These are phyloP conservation scores for Cinchona pubescens DNA, from an alignment of 257 asterid species.

Conservation along the genomic window DNA sequence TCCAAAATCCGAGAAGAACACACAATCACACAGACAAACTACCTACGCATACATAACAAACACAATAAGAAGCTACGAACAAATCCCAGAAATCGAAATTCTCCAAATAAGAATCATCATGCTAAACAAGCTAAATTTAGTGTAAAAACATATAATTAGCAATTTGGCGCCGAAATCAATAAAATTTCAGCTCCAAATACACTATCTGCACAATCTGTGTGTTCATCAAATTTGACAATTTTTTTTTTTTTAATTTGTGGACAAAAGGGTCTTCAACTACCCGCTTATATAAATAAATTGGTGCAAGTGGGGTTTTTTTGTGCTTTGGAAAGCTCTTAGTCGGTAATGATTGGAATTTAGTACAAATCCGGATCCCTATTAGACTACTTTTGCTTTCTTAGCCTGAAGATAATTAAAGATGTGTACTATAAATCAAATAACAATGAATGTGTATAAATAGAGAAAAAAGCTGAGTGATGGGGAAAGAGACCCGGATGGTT, in stretches of 20 bases:
- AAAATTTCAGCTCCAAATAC: neutral
- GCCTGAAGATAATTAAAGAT: neutral
- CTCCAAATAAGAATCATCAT: neutral
- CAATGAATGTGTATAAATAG: neutral
- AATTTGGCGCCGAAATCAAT: neutral
- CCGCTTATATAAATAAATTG: too few relatives aligned
- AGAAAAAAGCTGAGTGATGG: neutral
- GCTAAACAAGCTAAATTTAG: neutral
- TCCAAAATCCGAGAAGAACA: neutral
- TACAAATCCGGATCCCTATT: neutral
- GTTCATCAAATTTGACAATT: neutral
- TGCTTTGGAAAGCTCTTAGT: too few relatives aligned
- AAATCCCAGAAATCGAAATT: neutral
- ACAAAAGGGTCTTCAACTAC: too few relatives aligned
- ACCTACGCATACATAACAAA: neutral
- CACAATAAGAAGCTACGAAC: neutral
- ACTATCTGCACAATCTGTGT: neutral
- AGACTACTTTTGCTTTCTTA: neutral
- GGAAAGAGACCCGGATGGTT: conserved; percentile 80
- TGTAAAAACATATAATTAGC: neutral
- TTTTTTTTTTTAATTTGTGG: too few relatives aligned
- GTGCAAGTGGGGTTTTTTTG: neutral
- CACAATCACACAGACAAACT: neutral
- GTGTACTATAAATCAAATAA: neutral
- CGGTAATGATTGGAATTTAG: neutral